These are phyloP conservation scores for Ceriops tagal DNA, from an alignment of 345 rosid genomes.

Conservation along the genomic window DNA sequence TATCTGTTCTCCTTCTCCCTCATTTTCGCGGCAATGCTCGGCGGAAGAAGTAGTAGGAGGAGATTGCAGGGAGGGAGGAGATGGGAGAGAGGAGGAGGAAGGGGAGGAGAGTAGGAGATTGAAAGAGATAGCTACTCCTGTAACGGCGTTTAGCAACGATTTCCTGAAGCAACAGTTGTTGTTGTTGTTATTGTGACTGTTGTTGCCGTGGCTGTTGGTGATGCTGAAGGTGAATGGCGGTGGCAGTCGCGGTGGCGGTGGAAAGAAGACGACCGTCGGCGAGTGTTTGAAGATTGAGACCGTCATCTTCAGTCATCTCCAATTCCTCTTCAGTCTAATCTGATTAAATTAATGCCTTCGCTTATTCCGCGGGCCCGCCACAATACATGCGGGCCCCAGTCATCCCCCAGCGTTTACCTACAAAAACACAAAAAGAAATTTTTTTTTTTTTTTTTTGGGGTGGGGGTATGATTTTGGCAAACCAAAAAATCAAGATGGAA, in stretches of 20 bases:
- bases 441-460: no score
- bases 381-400: no score
- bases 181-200: background rate
- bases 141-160: conserved; percentile 34
- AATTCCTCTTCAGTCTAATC: no score
- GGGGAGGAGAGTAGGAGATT: conserved; percentile 53
- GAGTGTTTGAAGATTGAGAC: conserved; percentile 39
- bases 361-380: no score
- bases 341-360: no score
- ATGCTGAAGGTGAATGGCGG: conserved; percentile 1
- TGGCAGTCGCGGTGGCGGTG: no score
- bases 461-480: no score
- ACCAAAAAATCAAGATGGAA: no score
- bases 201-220: conserved; percentile 9
- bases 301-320: conserved; percentile 35
- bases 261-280: no score
- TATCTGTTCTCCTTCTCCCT: conserved; percentile 27
- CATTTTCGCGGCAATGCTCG: conserved; percentile 47
- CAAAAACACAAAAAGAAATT: no score
- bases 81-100: conserved; percentile 36
- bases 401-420: no score
- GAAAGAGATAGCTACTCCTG: conserved; percentile 61
- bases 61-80: conserved; percentile 27
- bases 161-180: conserved; percentile 30
- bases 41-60: conserved; percentile 12